These are phyloP conservation scores for Hymenoscyphus repandus DNA, from an alignment of 2,329 filamentous ascomycete species.

Conservation along the genomic window DNA sequence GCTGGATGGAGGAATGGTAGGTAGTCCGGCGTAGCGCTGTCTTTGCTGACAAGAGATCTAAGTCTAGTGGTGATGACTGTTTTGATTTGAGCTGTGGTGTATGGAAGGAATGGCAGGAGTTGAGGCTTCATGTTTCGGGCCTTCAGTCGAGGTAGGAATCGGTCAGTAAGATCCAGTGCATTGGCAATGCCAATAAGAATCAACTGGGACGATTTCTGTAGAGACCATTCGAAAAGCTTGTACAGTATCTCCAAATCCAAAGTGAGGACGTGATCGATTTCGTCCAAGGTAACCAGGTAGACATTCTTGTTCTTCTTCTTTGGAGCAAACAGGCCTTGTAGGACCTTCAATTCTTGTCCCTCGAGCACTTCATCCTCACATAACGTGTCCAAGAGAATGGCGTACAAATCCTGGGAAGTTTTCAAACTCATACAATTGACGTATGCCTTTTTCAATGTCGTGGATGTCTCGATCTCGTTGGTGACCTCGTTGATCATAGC, in stretches of 20 bases:
- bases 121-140: constrained; percentile 86
- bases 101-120: constrained; percentile 87
- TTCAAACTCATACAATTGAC: constrained; percentile 98
- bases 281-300: constrained; percentile 85
- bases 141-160: constrained; percentile 89
- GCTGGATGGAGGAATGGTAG: constrained; percentile 90
- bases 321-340: constrained; percentile 68
- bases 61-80: constrained; percentile 81
- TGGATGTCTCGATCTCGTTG: constrained; percentile 46
- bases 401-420: constrained; percentile 78
- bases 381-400: constrained; percentile 67
- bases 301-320: constrained; percentile 51
- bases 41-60: constrained; percentile 61
- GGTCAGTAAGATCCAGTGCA: constrained; percentile 89
- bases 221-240: constrained; percentile 92
- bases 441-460: constrained; percentile 62
- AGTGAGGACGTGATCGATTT: constrained; percentile 90
- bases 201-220: constrained; percentile 73
- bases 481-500: constrained; percentile 83
- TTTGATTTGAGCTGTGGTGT: constrained; percentile 82
- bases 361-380: constrained; percentile 57
- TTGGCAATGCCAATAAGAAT: constrained; percentile 92
- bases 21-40: constrained; percentile 49
- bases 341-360: constrained; percentile 58
- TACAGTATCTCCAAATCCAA: constrained; percentile 87